Base-by-base conservation (phyloP, 2,329 filamentous ascomycete species). In the Verticillium zaregamsianum region DNA sequence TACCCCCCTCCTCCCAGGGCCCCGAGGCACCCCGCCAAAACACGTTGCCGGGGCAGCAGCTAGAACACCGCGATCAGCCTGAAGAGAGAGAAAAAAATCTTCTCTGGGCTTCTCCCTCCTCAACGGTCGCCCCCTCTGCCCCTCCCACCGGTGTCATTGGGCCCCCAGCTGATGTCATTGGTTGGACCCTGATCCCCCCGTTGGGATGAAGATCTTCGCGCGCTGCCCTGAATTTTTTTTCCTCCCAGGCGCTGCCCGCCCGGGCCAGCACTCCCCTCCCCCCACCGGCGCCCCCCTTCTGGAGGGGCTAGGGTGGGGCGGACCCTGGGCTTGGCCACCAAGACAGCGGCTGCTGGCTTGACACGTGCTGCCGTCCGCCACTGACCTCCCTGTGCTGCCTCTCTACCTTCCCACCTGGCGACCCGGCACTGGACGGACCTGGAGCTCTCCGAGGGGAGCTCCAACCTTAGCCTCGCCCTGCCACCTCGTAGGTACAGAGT, bases 91-190 rank as follows among this genome's bases (percentile, higher is more conserved):
- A 15, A 49, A 49, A 49, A 49, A 49, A 49, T 25, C 40, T 49
- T 49, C 40, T 35, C 33, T 35, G 14, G 33, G 14, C 33, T 25
- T 25, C n/a, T 49, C 8, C 40, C 9, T n/a, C 40, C 20, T n/a
- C 40, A 49, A 49, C 20, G n/a, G 20, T 49, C n/a, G n/a, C 40
- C 40, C 40, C 23, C 40, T 25, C 6, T n/a, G 40, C n/a, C 40
- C 40, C 40, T 49, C 40, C 40, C n/a, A 8, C 40, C n/a, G 11
- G 40, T 45, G 40, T 49, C 40, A 49, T 49, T 49, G 20, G 40
- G 17, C n/a, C 40, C 40, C 20, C n/a, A 32, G n/a, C 32, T 57
- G 55, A 57, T 57, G 55, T 57, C 55, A 57, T 57, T 57, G 55
- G 55, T 35, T 57, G 55, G 55, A 57, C 55, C 55, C 55, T 57